Base-by-base conservation (phyloP, 768 basidiomycete species). In the Macrolepiota dolichaula region DNA sequence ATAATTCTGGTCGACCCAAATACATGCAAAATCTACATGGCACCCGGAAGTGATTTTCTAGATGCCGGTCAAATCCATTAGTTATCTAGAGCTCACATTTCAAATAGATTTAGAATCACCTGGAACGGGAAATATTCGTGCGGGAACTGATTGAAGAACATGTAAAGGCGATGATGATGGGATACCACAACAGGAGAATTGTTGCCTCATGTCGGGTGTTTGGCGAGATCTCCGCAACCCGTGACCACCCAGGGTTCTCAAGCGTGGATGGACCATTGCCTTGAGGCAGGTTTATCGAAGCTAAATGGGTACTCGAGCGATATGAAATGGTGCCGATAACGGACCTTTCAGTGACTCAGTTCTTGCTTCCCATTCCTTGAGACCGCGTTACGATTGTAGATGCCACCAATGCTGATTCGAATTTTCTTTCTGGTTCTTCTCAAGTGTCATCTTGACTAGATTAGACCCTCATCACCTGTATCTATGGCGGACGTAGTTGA, bases 211-310 rank as follows among this genome's bases (percentile, higher is more conserved):
- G 57, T 50, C 51, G 27, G 22, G 17, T n/a, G n/a, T 24, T 49
- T 51, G 46, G 36, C 57, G 36, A 40, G 57, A 58, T 58, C 36
- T 25, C 15, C 13, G 35, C 29, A 58, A 58, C 57, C 27, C 57
- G 57, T 58, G 57, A 58, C 37, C 49, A 58, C 17, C 29, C 49
- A 38, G 57, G 57, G 47, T 51, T 58, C 57, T 58, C 46, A 36
- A 38, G 47, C 57, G 22, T 50, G 46, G 19, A 50, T 38, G 36
- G 37, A 17, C 36, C 35, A 10, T 40, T 38, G 46, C 57, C 57
- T 58, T 47, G 57, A 58, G 57, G 57, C 57, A 50, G 57, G 49
- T 38, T 22, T 13, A 51, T 27, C 22, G 49, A 24, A 40, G 17
- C 37, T 35, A 50, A 27, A 32, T 36, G 47, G 17, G 15, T 50